Percentiles rank a stretch among this genome's conserved stretches.
These are phyloP conservation scores for Sporothrix mexicana DNA, from an alignment of 2,329 filamentous ascomycete species.

Conservation along the genomic window DNA sequence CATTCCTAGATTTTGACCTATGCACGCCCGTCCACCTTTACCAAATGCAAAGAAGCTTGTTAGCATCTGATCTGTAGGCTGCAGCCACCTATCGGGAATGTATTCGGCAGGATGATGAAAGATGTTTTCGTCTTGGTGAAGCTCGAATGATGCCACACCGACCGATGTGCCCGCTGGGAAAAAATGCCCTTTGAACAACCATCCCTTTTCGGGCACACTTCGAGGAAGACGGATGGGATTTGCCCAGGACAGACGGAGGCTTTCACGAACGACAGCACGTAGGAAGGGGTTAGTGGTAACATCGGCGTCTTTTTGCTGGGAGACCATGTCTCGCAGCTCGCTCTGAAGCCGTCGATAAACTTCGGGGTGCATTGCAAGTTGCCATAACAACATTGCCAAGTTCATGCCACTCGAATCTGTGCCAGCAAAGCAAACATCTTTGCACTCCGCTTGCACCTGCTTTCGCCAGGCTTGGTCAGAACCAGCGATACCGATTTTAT, in stretches of 20 bases:
- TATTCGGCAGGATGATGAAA: constrained; percentile 38
- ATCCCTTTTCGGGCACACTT: constrained; percentile 29
- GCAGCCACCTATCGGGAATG: constrained; percentile 38
- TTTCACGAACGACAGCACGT: constrained; percentile 36
- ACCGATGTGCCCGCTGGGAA: constrained; percentile 40
- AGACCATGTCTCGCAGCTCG: no score
- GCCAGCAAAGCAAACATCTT: constrained; percentile 36
- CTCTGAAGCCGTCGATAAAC: neutral
- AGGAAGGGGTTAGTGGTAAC: constrained; percentile 31
- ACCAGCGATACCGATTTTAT: neutral
- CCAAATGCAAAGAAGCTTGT: constrained; percentile 38
- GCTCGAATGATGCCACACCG: constrained; percentile 37
- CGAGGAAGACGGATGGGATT: constrained; percentile 36
- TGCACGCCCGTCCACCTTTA: constrained; percentile 39
- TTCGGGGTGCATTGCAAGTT: constrained; percentile 20
- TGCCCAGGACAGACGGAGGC: constrained; percentile 36
- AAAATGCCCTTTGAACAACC: constrained; percentile 35
- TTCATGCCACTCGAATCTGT: constrained; percentile 37
- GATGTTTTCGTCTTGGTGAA: constrained; percentile 38
- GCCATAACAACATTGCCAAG: constrained; percentile 33
- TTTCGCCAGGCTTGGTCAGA: neutral
- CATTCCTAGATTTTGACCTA: constrained; percentile 37
- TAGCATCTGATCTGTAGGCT: constrained; percentile 32
- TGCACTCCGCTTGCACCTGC: constrained; percentile 30
- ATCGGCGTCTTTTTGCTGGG: no score